phyloP scores from a whole-genome alignment of 176 grass and related monocot genomes.

The Eleusine coracana region DNA sequence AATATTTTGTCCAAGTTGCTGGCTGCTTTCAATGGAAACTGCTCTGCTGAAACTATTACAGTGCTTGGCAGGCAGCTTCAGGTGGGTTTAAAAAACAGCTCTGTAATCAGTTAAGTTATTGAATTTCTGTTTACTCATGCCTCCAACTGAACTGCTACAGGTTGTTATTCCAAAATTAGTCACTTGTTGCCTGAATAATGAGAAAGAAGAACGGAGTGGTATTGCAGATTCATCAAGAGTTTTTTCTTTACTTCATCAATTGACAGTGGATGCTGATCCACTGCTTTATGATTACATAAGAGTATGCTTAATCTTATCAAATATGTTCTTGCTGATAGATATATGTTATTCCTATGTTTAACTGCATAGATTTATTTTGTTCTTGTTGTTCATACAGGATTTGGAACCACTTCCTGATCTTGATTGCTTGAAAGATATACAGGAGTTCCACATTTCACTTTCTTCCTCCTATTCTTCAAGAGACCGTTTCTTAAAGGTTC shows the following conservation, averaged over 20 bases:
- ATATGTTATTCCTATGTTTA: slow-evolving; percentile 18
- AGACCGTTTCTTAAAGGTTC: slow-evolving; percentile 88
- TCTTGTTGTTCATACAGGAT: slow-evolving; percentile 58
- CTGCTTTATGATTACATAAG: slow-evolving; percentile 86
- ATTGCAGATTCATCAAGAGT: slow-evolving; percentile 58
- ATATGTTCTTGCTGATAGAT: slow-evolving; percentile 24
- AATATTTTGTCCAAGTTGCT: slow-evolving; percentile 79
- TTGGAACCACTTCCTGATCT: slow-evolving; percentile 81
- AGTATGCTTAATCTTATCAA: slow-evolving; percentile 55
- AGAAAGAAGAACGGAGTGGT: slow-evolving; percentile 42
- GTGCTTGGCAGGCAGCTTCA: slow-evolving; percentile 91
- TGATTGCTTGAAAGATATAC: slow-evolving; percentile 89
- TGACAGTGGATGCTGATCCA: slow-evolving; percentile 75
- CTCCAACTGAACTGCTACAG: slow-evolving; percentile 47
- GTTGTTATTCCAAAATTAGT: slow-evolving; percentile 88
- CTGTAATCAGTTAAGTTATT: neutral
- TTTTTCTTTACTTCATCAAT: slow-evolving; percentile 78
- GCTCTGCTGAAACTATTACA: slow-evolving; percentile 54
- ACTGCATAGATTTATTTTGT: slow-evolving; percentile 28
- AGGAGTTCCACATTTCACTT: slow-evolving; percentile 69
- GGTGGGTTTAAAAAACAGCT: slow-evolving; percentile 53
- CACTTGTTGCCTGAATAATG: slow-evolving; percentile 63
- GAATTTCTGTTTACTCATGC: slow-evolving; percentile 1
- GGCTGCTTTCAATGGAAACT: slow-evolving; percentile 57
- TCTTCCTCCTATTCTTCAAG: slow-evolving; percentile 65